Base-by-base conservation (phyloP, 1,139 yeast genomes). In the Zhuliangozyma blackwelliae region DNA sequence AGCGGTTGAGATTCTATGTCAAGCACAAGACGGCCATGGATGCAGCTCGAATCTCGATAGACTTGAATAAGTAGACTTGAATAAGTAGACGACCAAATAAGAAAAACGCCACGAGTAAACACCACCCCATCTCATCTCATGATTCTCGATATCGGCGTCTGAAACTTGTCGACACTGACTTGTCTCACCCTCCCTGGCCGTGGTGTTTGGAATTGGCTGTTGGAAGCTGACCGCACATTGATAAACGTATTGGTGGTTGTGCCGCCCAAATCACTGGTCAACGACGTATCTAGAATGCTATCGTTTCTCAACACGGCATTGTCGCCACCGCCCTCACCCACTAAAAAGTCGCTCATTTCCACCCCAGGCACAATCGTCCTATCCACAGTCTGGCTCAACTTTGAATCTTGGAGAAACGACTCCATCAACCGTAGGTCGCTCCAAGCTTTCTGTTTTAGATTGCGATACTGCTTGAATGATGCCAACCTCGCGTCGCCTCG, bases 71-170 rank as follows among this genome's bases (percentile, higher is more conserved):
- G 23, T 22, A 22, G 7, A 7, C n/a, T n/a, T n/a, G n/a, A n/a
- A n/a, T n/a, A n/a, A n/a, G n/a, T n/a, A n/a, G n/a, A n/a, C n/a
- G n/a, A n/a, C n/a, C n/a, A n/a, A n/a, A n/a, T n/a, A n/a, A n/a
- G n/a, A n/a, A n/a, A n/a, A n/a, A n/a, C n/a, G n/a, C n/a, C n/a
- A n/a, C n/a, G n/a, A n/a, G n/a, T n/a, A n/a, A n/a, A n/a, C n/a
- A n/a, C n/a, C n/a, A n/a, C n/a, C n/a, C n/a, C n/a, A n/a, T 21
- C 21, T 37, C 37, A 63, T 32, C 72, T 50, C 56, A 63, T 57
- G 16, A 63, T 65, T 35, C 73, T 51, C 0, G 71, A 54, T 8
- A 68, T 60, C 0, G 75, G 75, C 0, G 75, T 68, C 42, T 66
- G 74, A 45, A 63, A 66, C 42, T 66, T 58, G 40, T 68, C 73